Conservation (phyloP, 345 rosid genomes). For the Corchorus capsularis region DNA sequence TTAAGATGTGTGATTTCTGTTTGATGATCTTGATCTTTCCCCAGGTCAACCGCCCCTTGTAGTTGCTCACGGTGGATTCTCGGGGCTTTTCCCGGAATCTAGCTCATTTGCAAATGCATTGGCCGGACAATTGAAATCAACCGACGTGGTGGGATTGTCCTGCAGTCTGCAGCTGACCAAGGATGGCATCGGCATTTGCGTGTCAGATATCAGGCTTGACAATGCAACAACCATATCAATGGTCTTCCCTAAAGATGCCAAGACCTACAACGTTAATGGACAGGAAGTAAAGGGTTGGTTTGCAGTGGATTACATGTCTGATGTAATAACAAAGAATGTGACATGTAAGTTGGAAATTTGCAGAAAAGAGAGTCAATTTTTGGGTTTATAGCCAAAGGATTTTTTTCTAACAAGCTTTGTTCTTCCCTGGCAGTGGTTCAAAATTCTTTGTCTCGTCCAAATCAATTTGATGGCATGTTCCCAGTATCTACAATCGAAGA, state of each 20-base stretch:
- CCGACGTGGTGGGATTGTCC: constrained; percentile 39
- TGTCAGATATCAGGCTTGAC: constrained; percentile 55
- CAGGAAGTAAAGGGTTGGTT: constrained; percentile 64
- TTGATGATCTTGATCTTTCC: background rate
- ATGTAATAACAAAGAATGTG: constrained; percentile 36
- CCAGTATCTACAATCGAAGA: constrained; percentile 55
- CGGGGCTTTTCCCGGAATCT: constrained; percentile 79
- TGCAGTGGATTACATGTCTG: constrained; percentile 44
- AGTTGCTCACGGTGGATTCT: constrained; percentile 80
- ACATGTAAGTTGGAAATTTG: constrained; percentile 34
- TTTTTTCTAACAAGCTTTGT: constrained; percentile 4
- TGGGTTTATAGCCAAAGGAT: background rate
- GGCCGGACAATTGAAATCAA: constrained; percentile 33
- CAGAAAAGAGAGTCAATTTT: background rate
- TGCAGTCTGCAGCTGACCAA: constrained; percentile 77
- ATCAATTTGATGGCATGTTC: constrained; percentile 47
- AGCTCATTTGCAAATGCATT: constrained; percentile 45
- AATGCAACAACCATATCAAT: constrained; percentile 51
- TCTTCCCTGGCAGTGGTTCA: constrained; percentile 53
- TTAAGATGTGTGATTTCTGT: background rate
- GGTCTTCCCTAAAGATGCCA: constrained; percentile 38
- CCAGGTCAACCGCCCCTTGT: constrained; percentile 66
- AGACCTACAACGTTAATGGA: constrained; percentile 59
- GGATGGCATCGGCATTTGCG: constrained; percentile 69
- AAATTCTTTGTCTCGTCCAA: constrained; percentile 50